Evolutionary conservation across 2,329 filamentous ascomycete species (phyloP), one percentile per base, ranked within the genome.

Genomic region (Ceratocystis albifundus): DNA sequence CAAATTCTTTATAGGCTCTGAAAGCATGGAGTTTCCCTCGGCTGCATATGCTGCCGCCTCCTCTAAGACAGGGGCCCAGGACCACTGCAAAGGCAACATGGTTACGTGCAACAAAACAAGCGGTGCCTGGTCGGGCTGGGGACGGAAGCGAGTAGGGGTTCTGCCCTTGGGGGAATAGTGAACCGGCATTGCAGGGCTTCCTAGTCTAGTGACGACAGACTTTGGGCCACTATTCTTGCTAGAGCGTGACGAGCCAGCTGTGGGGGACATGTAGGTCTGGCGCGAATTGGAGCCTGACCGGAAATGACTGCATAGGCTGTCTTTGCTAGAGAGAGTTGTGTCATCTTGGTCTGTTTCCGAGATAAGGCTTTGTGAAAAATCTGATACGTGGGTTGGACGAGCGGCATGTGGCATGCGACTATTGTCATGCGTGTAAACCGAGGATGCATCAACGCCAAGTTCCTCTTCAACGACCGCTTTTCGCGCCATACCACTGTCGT

Each of bases 81-180:
- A 78, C 78, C 87, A 84, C 50, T 84, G 79, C 8, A 90, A 78
- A 0, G 89, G 88, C 4, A 94, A 77, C 0, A 93, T 78, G 0
- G 88, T 92, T 45, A 89, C 86, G 71, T 94, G 89, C 3, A 94
- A 78, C 61, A 94, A 78, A 0, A 94, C 88, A 1, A 94, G 79
- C 2, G 89, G 89, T n/a, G 79, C 73, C 63, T 83, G 82, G 63
- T 80, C 81, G 62, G 83, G 82, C 65, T 80, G 80, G 69, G 78
- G 78, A 74, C 81, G 83, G 72, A 87, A 82, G 5, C 85, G 77
- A 22, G 81, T 78, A 1, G 84, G 81, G 4, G 84, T 86, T 61
- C 74, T 75, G 70, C 79, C 80, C 72, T 82, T 84, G 28, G 81
- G 80, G 2, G 81, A 82, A 69, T 80, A 82, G 68, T 84, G 82